Evolutionary conservation across 2,329 filamentous ascomycete species (phyloP), one percentile per base, ranked within the genome.

Genomic region (Monosporascus sp.): DNA sequence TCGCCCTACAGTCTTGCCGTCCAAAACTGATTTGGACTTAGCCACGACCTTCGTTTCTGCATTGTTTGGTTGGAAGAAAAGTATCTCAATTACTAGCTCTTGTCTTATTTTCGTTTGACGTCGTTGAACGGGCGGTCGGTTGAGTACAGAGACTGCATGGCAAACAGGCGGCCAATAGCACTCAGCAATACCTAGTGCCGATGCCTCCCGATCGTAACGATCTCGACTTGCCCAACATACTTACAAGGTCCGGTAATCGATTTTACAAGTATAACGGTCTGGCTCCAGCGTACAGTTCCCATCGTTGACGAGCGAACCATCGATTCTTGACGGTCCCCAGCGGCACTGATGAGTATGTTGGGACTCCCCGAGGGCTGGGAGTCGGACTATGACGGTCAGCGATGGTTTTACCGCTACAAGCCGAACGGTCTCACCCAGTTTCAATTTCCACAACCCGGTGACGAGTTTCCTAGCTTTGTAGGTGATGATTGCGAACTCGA

Each of bases 351-450:
- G 43, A 43, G 55, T 22, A 61, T 77, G 74, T 56, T 70, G 4
- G 69, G 65, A 48, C 75, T 83, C 35, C 79, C 79, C 2, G 69
- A 73, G 7, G 77, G 77, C 51, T 83, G 81, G 81, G 78, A 81
- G 53, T 74, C 69, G 61, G 81, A 83, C 64, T 82, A 83, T 59
- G 80, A 83, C 57, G 80, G 80, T 50, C 60, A 55, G 15, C 75
- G 81, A 25, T 84, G 81, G 81, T 77, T 82, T 66, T 84, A 80
- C 63, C 74, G 73, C 49, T 82, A 80, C 68, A 77, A 72, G 57
- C 69, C 80, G 24, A 81, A 76, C 8, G 80, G 80, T 9, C 68
- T 76, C 37, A 67, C 76, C 17, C 81, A 83, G 63, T 84, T 76
- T 60, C 76, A 77, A 54, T 84, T 83, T 56, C 81, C 81, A 6